Percentiles rank a stretch among this genome's conserved stretches.
These are phyloP conservation scores for Amaranthus tricolor DNA, from an alignment of 179 eudicot genomes.

Conservation along the genomic window DNA sequence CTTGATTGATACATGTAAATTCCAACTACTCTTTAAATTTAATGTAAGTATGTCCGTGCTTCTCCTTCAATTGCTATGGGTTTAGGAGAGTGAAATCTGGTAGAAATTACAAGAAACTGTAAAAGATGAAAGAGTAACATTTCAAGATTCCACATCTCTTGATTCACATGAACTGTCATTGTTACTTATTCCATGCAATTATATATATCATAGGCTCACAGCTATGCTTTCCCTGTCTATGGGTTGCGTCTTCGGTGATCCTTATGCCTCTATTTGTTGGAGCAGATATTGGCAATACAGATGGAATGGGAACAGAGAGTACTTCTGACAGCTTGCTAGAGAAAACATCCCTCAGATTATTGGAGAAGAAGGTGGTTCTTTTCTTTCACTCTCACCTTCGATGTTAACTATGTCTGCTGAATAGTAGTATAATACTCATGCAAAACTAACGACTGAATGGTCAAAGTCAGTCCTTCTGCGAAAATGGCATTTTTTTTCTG, in stretches of 20 bases:
- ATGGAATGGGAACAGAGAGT: conserved; percentile 25
- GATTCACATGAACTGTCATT: background rate
- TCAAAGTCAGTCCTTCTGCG: background rate
- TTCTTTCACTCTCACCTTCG: background rate
- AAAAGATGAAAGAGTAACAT: background rate
- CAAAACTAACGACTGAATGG: background rate
- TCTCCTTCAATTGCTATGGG: background rate
- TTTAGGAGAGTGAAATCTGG: background rate
- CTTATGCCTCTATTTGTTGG: conserved; percentile 7
- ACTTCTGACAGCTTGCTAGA: conserved; percentile 24
- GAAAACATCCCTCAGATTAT: conserved; percentile 22
- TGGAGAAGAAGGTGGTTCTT: conserved; percentile 41
- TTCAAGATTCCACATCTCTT: background rate
- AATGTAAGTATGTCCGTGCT: background rate
- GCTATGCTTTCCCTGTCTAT: background rate
- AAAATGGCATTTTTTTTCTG: background rate
- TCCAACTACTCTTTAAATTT: background rate
- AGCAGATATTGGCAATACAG: conserved; percentile 29
- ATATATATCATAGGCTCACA: background rate
- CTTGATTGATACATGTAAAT: background rate
- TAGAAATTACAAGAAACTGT: background rate
- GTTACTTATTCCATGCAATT: background rate
- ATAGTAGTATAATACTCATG: background rate
- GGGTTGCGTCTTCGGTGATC: background rate
- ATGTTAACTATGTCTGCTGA: background rate